Percentiles rank a stretch among this genome's conserved stretches.
Conservation (phyloP, 148 eudicot species). For the Amaranthus cruentus region DNA sequence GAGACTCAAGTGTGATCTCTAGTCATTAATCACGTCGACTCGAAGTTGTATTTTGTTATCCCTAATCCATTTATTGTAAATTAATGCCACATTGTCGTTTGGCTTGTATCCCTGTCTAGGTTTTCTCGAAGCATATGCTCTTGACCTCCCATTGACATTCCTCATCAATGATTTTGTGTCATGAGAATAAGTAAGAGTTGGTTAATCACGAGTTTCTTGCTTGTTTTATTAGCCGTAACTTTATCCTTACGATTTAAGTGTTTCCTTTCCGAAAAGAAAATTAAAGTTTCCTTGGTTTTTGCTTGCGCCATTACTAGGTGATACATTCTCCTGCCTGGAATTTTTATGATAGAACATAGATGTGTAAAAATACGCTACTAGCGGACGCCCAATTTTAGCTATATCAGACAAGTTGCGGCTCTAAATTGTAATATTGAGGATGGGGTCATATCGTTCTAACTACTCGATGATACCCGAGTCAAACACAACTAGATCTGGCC, state of each 20-base stretch:
- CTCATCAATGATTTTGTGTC: neutral
- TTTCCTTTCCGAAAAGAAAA: neutral
- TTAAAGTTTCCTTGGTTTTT: neutral
- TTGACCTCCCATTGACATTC: neutral
- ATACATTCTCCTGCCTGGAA: neutral
- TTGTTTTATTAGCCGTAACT: neutral
- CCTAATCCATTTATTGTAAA: too few species aligned
- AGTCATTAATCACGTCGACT: too few species aligned
- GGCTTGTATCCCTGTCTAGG: too few species aligned
- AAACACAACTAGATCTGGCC: slow-evolving; percentile 28
- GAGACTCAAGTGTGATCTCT: too few species aligned
- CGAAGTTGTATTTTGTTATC: too few species aligned
- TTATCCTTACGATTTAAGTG: neutral
- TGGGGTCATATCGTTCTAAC: slow-evolving; percentile 35
- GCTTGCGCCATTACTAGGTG: slow-evolving; percentile 3
- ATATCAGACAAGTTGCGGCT: neutral
- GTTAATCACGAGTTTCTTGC: neutral
- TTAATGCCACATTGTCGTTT: too few species aligned
- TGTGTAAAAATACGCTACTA: neutral
- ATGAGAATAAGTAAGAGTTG: neutral
- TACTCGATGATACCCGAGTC: slow-evolving; percentile 38
- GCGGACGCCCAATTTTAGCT: neutral
- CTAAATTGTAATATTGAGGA: slow-evolving; percentile 7
- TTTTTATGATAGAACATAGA: neutral
- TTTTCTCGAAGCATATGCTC: neutral